Evolutionary conservation across 306 rosid species (phyloP).

Genomic region (Ceratonia siliqua): DNA sequence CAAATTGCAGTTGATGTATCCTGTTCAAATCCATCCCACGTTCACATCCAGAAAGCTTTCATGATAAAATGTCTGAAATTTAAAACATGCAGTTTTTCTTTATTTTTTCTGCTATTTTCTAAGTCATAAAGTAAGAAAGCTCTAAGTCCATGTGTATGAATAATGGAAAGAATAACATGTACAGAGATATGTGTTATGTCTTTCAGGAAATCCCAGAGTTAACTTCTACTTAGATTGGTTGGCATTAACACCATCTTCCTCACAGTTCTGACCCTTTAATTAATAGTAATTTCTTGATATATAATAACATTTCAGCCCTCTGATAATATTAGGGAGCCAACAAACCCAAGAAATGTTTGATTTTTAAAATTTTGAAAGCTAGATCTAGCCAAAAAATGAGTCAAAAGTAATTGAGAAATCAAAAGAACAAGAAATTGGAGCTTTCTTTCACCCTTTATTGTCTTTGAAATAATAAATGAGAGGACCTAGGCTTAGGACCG

Average conservation of each 20-base stretch:
- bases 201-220: background rate
- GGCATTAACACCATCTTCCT: background rate
- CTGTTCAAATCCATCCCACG: background rate
- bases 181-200: background rate
- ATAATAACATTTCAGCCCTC: background rate
- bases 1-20: slow-evolving; percentile 30
- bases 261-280: slow-evolving; percentile 12
- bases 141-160: background rate
- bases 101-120: slow-evolving; percentile 21
- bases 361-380: background rate
- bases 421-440: slow-evolving; percentile 18
- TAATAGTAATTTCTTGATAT: background rate
- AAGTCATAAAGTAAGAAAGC: background rate
- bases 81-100: background rate
- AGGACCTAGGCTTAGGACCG: slow-evolving; percentile 32
- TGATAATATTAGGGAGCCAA: background rate
- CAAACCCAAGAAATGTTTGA: background rate
- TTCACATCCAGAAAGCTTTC: slow-evolving; percentile 9
- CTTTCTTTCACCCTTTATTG: slow-evolving; percentile 6
- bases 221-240: background rate
- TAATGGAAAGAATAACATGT: background rate
- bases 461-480: slow-evolving; percentile 14
- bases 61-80: slow-evolving; percentile 2
- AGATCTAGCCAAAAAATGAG: background rate
- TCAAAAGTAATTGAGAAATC: background rate